These are phyloP conservation scores for Waltiozyma sp. DNA, from an alignment of 1,139 yeast genomes.

Conservation along the genomic window DNA sequence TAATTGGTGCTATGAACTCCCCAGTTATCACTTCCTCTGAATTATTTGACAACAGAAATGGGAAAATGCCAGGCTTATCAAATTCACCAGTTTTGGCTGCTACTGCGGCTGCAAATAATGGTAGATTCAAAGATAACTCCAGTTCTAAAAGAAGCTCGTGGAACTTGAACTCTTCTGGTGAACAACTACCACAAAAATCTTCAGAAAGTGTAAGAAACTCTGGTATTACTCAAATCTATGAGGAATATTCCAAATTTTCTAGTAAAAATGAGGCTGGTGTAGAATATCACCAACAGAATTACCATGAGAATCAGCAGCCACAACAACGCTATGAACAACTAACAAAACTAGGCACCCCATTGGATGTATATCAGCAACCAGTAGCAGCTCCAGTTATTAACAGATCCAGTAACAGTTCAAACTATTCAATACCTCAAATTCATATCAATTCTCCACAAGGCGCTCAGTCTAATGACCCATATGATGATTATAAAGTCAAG, in stretches of 20 bases:
- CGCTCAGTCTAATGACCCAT: slow-evolving; percentile 1
- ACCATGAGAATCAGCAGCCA: background rate
- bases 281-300: background rate
- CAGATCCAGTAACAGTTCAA: background rate
- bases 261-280: no score
- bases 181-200: slow-evolving; percentile 3
- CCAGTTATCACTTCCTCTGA: slow-evolving; percentile 28
- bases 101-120: slow-evolving; percentile 6
- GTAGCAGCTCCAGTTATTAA: background rate
- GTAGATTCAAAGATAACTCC: slow-evolving; percentile 14
- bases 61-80: slow-evolving; percentile 20
- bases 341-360: background rate
- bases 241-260: slow-evolving; percentile 17
- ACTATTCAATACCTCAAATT: background rate
- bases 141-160: slow-evolving; percentile 13
- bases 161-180: slow-evolving; percentile 8
- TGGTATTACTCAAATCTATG: slow-evolving; percentile 18
- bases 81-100: slow-evolving; percentile 19
- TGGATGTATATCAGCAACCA: background rate
- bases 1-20: slow-evolving; percentile 46
- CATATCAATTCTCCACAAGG: background rate
- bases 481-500: background rate
- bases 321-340: no score
- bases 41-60: slow-evolving; percentile 19
- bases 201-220: slow-evolving; percentile 15